A percentile compares a stretch with the other conserved stretches of the same genome.
Evolutionary conservation across 805 yeast species (phyloP).

Genomic region (Kuraishia capsulata): DNA sequence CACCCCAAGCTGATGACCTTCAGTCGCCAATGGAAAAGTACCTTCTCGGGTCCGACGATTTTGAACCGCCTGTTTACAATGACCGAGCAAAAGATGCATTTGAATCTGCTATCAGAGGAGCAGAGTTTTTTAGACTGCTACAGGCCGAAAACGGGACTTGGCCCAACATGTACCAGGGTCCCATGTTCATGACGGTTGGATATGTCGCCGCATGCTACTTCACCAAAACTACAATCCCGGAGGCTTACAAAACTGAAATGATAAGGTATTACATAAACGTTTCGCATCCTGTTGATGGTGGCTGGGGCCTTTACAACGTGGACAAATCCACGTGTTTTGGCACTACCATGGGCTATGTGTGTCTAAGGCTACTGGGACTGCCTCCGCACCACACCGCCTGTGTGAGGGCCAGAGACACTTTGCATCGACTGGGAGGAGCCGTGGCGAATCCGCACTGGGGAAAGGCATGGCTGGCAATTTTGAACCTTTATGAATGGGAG

Average conservation of each 20-base stretch:
- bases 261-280: constrained; percentile 83
- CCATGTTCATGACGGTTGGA: constrained; percentile 95
- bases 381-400: constrained; percentile 68
- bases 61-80: constrained; percentile 14
- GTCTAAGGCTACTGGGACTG: constrained; percentile 74
- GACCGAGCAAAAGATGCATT: constrained; percentile 12
- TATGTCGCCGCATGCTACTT: constrained; percentile 69
- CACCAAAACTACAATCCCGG: constrained; percentile 59
- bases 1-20: constrained; percentile 25
- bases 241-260: constrained; percentile 57
- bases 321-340: constrained; percentile 97
- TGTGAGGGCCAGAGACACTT: constrained; percentile 61
- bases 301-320: constrained; percentile 93
- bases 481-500: constrained; percentile 84
- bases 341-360: constrained; percentile 78
- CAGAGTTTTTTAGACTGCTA: constrained; percentile 53
- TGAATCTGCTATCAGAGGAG: constrained; percentile 67
- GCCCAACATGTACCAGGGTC: constrained; percentile 93
- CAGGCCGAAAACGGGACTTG: constrained; percentile 84
- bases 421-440: constrained; percentile 80
- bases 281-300: constrained; percentile 98
- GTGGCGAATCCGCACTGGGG: constrained; percentile 95
- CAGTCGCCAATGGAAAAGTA: constrained; percentile 53
- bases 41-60: constrained; percentile 29
- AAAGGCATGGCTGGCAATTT: constrained; percentile 76